These are phyloP conservation scores for Biscutella laevigata DNA, from an alignment of 441 rosid species.

Conservation along the genomic window DNA sequence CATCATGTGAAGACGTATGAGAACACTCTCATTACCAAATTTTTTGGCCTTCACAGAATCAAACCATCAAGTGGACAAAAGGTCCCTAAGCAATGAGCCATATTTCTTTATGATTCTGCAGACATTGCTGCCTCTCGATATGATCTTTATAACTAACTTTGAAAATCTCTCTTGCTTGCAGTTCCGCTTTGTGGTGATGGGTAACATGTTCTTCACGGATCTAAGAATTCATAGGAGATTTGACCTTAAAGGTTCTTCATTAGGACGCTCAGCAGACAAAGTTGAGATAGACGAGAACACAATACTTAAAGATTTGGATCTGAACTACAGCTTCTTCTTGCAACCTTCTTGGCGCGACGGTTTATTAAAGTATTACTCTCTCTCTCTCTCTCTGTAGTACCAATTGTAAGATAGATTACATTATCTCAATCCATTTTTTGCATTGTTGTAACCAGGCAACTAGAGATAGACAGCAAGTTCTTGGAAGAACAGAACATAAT, in stretches of 20 bases:
- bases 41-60: conserved; percentile 98
- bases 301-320: conserved; percentile 90
- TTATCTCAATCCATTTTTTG: background rate
- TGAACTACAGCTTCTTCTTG: conserved; percentile 64
- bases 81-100: conserved; percentile 31
- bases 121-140: background rate
- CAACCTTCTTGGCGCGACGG: conserved; percentile 91
- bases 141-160: background rate
- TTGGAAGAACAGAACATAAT: conserved; percentile 78
- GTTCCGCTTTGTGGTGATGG: conserved; percentile 99
- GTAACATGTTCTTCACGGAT: conserved; percentile 98
- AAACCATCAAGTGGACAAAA: conserved; percentile 97
- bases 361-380: conserved; percentile 51
- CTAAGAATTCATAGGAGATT: conserved; percentile 88
- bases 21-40: conserved; percentile 90
- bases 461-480: conserved; percentile 78
- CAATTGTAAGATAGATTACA: background rate
- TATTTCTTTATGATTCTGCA: background rate
- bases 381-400: too few relatives aligned
- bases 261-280: conserved; percentile 84
- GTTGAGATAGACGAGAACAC: conserved; percentile 95
- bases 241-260: conserved; percentile 91
- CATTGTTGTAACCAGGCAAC: conserved; percentile 52
- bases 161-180: conserved; percentile 37
- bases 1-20: conserved; percentile 83